Percentiles rank a stretch among this genome's conserved stretches.
Conservation (phyloP, 441 rosid species). For the Arabidopsis lyrata region DNA sequence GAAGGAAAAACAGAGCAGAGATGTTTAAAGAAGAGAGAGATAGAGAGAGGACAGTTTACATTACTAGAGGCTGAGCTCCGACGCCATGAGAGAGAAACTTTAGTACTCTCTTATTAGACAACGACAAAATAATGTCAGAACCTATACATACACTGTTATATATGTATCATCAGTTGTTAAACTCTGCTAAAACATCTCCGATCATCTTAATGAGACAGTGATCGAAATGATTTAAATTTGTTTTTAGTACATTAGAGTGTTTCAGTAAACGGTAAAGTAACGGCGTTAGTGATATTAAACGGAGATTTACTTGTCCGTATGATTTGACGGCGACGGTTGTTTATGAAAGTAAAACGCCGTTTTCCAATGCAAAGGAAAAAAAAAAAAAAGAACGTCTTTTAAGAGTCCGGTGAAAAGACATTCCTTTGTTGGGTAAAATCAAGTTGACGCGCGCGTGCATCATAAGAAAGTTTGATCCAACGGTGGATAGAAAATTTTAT, state of each 20-base stretch:
- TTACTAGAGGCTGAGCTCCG: slow-evolving; percentile 37
- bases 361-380: slow-evolving; percentile 35
- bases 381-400: slow-evolving; percentile 32
- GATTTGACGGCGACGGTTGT: slow-evolving; percentile 45
- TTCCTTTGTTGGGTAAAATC: slow-evolving; percentile 1
- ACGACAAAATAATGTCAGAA: slow-evolving; percentile 47
- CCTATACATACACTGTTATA: background rate
- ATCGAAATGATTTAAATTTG: slow-evolving; percentile 22
- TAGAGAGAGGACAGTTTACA: slow-evolving; percentile 40
- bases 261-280: slow-evolving; percentile 63
- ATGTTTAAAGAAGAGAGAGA: slow-evolving; percentile 59
- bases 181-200: slow-evolving; percentile 28
- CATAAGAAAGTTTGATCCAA: background rate
- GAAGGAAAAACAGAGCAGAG: slow-evolving; percentile 60
- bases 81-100: slow-evolving; percentile 43
- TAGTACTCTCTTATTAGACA: slow-evolving; percentile 28
- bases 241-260: background rate
- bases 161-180: background rate
- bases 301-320: background rate
- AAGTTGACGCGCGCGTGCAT: slow-evolving; percentile 35
- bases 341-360: slow-evolving; percentile 37
- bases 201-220: slow-evolving; percentile 33
- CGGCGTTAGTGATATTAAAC: slow-evolving; percentile 51
- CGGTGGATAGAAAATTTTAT: background rate
- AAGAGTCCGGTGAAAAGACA: slow-evolving; percentile 37